Base-by-base conservation (phyloP, 2,329 filamentous ascomycete species). In the Pseudodiploospora longispora region DNA sequence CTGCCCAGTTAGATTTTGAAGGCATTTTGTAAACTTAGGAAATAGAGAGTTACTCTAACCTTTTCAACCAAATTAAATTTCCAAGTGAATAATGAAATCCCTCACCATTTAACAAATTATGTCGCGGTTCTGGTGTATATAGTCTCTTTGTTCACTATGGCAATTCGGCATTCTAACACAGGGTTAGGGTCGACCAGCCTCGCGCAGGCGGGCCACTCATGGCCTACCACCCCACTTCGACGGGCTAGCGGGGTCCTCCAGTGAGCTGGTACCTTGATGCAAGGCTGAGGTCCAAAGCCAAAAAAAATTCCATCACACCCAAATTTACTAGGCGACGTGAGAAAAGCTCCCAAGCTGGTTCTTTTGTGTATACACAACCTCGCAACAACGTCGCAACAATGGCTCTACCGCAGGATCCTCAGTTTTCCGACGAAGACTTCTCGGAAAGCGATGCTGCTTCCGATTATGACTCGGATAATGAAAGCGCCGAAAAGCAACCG, bases 351-450 rank as follows among this genome's bases (percentile, higher is more conserved):
- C 27, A 27, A 27, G 36, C 29, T 38, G 6, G 10, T 7, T 38
- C 10, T 6, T 10, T 27, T 27, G 10, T 27, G 36, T 27, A 5
- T 29, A 10, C 12, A 41, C 28, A 39, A 6, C 19, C 37, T 46
- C 38, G 31, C 30, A 9, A n/a, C 35, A 19, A 12, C 27, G 32
- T 27, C 47, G 44, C 33, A 45, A 58, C 42, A 47, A 66, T 66
- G 63, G 56, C 60, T 36, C 56, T 55, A 30, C 57, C 55, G 38
- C 53, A 57, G 44, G 55, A 63, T 30, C 50, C 59, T 43, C 50
- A 58, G 29, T 52, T 52, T 46, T 52, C 55, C 30, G 55, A 58
- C 30, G 44, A 50, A 6, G 50, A 61, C 1, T 55, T 53, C 27
- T 60, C 61, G 8, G 61, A 63, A 35, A 56, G 48, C 31, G 58